Conservation (phyloP, 805 yeast genomes). For the Cyberlindnera bimundalis region DNA sequence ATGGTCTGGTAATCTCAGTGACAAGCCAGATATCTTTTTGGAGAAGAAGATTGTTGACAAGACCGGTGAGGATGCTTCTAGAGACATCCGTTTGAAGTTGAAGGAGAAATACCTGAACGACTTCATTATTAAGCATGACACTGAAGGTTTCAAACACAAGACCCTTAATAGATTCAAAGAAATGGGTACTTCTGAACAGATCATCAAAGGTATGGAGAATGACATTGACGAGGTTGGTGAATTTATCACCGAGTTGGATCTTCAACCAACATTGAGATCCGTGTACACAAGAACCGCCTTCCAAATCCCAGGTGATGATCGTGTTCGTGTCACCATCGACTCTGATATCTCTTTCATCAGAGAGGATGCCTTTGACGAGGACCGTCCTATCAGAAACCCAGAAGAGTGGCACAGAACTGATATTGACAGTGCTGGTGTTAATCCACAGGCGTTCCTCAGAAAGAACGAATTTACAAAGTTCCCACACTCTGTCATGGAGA, state of each 20-base stretch:
- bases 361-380: slow-evolving; percentile 83
- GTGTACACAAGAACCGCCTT: slow-evolving; percentile 90
- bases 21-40: slow-evolving; percentile 72
- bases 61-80: slow-evolving; percentile 46
- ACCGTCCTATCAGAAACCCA: slow-evolving; percentile 88
- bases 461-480: slow-evolving; percentile 82
- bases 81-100: slow-evolving; percentile 62
- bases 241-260: slow-evolving; percentile 58
- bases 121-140: slow-evolving; percentile 55
- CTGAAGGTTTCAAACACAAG: slow-evolving; percentile 42
- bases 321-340: slow-evolving; percentile 86
- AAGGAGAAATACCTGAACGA: slow-evolving; percentile 81
- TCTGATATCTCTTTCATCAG: slow-evolving; percentile 83
- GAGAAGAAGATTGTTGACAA: slow-evolving; percentile 75
- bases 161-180: slow-evolving; percentile 59
- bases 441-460: slow-evolving; percentile 71
- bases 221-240: slow-evolving; percentile 59
- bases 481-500: slow-evolving; percentile 87
- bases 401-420: slow-evolving; percentile 88
- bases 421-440: slow-evolving; percentile 70
- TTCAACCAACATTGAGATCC: slow-evolving; percentile 86
- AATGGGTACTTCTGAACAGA: slow-evolving; percentile 51
- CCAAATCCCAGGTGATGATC: slow-evolving; percentile 96
- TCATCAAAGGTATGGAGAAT: slow-evolving; percentile 47
- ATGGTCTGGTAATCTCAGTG: slow-evolving; percentile 83